Evolutionary conservation across 2,329 filamentous ascomycete genomes (phyloP), one percentile per base, ranked within the genome.

Genomic region (Tympanopsis confertula): DNA sequence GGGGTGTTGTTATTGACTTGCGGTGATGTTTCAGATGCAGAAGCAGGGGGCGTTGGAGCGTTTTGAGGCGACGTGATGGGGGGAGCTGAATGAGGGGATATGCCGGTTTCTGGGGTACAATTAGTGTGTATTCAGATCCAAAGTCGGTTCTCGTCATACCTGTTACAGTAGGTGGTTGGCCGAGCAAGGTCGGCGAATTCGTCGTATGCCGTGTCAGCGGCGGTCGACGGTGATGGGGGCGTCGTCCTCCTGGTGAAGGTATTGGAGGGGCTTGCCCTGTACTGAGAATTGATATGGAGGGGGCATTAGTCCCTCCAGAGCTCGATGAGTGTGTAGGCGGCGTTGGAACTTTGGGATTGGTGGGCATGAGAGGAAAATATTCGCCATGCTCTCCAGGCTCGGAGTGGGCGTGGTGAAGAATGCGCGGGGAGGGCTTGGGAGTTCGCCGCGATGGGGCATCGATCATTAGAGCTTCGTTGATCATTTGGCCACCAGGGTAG

Each of bases 381-480:
- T 81, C 78, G 26, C 58, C 63, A 33, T 33, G 30, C 15, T 33
- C 12, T 7, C 7, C 30, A 7, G 30, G 30, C 7, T 33, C 30
- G 7, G 30, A 33, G 15, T 33, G 30, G 30, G 10, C 10, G 17
- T 33, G 5, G 56, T 51, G 20, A 65, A 60, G 38, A 58, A 58
- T 12, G 56, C 52, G 36, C 10, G 78, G 78, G 12, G 76, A 81
- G 13, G 75, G 71, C 40, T 70, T 68, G 13, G 78, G 78, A 3
- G 77, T 81, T 38, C 70, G 62, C 42, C 69, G 65, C 7, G 65
- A 59, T 3, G 76, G 74, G 4, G 78, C 68, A 42, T 82, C 77
- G 45, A 82, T 79, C 41, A 81, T 49, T 38, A 82, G 59, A 7
- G 78, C 78, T 46, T 82, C 78, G 29, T 74, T 68, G 26, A 79